A percentile compares a stretch with the other conserved stretches of the same genome.
Evolutionary conservation across 768 basidiomycete genomes (phyloP).

Genomic region (Xanthoconium purpureum): DNA sequence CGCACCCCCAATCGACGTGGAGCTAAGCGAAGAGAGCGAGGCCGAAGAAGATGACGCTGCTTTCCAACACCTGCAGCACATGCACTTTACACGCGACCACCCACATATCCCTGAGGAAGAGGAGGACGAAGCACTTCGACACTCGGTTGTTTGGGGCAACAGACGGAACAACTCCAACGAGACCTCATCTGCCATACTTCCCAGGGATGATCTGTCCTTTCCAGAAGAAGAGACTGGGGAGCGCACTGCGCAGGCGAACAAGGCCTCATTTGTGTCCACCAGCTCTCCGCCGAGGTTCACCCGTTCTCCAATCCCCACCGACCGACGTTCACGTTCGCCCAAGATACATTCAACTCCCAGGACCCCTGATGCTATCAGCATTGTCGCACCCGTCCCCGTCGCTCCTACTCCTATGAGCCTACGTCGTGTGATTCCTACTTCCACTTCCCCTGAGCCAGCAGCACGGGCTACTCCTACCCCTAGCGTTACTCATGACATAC

Average conservation of each 20-base stretch:
- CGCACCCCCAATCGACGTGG: conserved; percentile 68
- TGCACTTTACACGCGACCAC: conserved; percentile 44
- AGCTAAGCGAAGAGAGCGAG: conserved; percentile 81
- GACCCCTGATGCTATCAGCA: conserved; percentile 25
- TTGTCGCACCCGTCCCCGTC: conserved; percentile 26
- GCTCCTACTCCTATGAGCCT: conserved; percentile 14
- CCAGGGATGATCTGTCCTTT: conserved; percentile 17
- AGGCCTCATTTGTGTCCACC: conserved; percentile 10
- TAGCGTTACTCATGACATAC: conserved; percentile 24
- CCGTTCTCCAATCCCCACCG: conserved; percentile 18
- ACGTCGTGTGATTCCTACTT: conserved; percentile 19
- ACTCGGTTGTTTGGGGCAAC: conserved; percentile 24
- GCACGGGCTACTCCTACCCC: conserved; percentile 24
- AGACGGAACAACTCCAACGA: conserved; percentile 20
- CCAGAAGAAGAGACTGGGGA: conserved; percentile 8
- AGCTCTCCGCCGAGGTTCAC: conserved; percentile 18
- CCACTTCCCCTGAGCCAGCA: conserved; percentile 21
- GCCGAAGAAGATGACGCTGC: conserved; percentile 51
- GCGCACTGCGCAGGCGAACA: conserved; percentile 18
- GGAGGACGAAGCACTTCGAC: conserved; percentile 43
- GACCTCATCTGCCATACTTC: conserved; percentile 35
- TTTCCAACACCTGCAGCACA: conserved; percentile 35
- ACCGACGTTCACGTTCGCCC: conserved; percentile 24
- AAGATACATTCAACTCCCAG: conserved; percentile 23
- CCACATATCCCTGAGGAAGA: conserved; percentile 71